Percentiles rank a stretch among this genome's conserved stretches.
Conservation (phyloP, 805 yeast species). For the Saccharomycopsis fodiens region DNA sequence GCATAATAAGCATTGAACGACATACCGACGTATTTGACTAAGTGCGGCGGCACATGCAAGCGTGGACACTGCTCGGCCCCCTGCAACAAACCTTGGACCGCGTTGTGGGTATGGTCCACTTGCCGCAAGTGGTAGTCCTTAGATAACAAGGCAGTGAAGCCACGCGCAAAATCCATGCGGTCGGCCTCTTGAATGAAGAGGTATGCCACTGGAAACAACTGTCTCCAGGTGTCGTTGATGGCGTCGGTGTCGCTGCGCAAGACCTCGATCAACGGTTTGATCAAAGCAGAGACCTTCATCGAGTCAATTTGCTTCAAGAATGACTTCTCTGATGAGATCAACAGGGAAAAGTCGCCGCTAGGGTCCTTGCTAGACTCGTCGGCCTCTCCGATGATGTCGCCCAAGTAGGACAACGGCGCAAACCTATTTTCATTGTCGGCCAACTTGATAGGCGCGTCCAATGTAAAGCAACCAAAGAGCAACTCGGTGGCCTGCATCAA, state of each 20-base stretch:
- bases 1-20: slow-evolving; percentile 90
- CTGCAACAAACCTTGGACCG: slow-evolving; percentile 72
- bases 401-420: slow-evolving; percentile 39
- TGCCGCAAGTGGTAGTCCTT: slow-evolving; percentile 93
- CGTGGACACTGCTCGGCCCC: slow-evolving; percentile 71
- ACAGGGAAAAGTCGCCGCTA: slow-evolving; percentile 18
- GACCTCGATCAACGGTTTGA: slow-evolving; percentile 68
- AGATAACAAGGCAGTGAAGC: slow-evolving; percentile 69
- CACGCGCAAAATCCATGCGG: slow-evolving; percentile 74
- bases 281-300: slow-evolving; percentile 48
- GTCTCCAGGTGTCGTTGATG: slow-evolving; percentile 76
- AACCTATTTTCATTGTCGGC: slow-evolving; percentile 42
- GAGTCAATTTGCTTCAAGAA: slow-evolving; percentile 26
- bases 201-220: slow-evolving; percentile 75
- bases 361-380: neutral
- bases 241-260: slow-evolving; percentile 75
- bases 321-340: slow-evolving; percentile 20
- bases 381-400: slow-evolving; percentile 11
- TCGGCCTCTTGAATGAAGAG: slow-evolving; percentile 43
- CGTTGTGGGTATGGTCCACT: slow-evolving; percentile 78
- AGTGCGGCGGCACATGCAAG: slow-evolving; percentile 85
- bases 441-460: slow-evolving; percentile 38
- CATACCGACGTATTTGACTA: slow-evolving; percentile 79
- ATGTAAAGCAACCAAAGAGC: slow-evolving; percentile 68
- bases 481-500: slow-evolving; percentile 86